phyloP scores from a whole-genome alignment of 1,139 yeast species.

The Hansenula lynferdii region DNA sequence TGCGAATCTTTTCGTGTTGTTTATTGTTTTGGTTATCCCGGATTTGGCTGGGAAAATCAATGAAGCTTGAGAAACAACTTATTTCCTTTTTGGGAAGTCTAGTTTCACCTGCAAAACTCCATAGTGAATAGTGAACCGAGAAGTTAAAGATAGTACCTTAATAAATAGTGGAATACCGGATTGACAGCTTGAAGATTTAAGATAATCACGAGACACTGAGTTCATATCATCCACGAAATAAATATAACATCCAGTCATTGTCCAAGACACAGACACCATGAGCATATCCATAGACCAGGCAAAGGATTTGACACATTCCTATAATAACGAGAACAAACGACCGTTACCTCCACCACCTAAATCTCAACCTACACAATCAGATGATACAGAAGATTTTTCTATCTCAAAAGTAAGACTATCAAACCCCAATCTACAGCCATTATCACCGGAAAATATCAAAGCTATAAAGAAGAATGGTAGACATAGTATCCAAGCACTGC shows the following conservation, averaged over 20 bases:
- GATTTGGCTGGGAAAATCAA: background rate
- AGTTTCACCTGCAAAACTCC: no score
- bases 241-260: no score
- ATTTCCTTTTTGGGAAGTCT: conserved; percentile 1
- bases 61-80: background rate
- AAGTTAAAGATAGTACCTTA: no score
- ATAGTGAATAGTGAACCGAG: no score
- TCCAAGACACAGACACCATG: no score
- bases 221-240: no score
- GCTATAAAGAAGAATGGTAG: conserved; percentile 2
- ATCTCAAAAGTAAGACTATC: conserved; percentile 2
- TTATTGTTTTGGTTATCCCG: conserved; percentile 3
- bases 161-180: no score
- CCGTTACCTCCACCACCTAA: background rate
- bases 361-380: no score
- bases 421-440: conserved; percentile 20
- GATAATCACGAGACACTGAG: no score
- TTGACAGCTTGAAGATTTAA: no score
- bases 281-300: background rate
- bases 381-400: background rate
- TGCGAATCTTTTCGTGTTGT: background rate
- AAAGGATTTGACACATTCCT: conserved; percentile 1
- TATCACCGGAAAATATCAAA: conserved; percentile 6
- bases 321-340: background rate
- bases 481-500: conserved; percentile 2